These are phyloP conservation scores for Cladophialophora immunda DNA, from an alignment of 2,329 filamentous ascomycete species.

Conservation along the genomic window DNA sequence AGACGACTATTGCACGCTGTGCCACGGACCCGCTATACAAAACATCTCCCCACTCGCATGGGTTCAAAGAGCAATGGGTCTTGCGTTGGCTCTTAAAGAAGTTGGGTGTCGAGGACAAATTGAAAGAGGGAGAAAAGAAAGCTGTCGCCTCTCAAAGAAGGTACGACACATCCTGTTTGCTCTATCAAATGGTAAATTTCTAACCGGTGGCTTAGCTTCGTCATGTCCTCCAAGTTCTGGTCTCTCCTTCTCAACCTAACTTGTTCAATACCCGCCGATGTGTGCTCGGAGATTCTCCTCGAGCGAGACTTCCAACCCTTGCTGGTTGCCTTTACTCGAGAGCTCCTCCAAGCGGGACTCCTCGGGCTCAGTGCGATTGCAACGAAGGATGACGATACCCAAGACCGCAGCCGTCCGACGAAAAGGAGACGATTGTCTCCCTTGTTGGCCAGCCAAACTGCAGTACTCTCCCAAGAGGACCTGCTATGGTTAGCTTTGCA, in stretches of 20 bases:
- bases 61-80: slow-evolving; percentile 70
- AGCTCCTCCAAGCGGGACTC: not conserved
- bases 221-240: slow-evolving; percentile 31
- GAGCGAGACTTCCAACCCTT: slow-evolving; percentile 37
- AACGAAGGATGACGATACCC: not conserved
- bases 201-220: slow-evolving; percentile 26
- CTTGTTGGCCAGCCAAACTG: not conserved
- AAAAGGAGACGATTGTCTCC: slow-evolving; percentile 35
- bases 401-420: slow-evolving; percentile 18
- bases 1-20: slow-evolving; percentile 44
- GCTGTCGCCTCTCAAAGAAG: slow-evolving; percentile 7
- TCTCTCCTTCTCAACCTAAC: slow-evolving; percentile 34
- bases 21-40: slow-evolving; percentile 8
- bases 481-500: slow-evolving; percentile 29
- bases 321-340: slow-evolving; percentile 15
- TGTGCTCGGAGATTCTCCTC: slow-evolving; percentile 34
- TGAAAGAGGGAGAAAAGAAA: not conserved
- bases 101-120: slow-evolving; percentile 53
- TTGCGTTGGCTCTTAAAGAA: slow-evolving; percentile 72
- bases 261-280: slow-evolving; percentile 29
- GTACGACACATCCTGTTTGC: not conserved
- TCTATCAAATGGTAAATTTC: not conserved
- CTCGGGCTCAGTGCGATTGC: not conserved
- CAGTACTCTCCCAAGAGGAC: not conserved
- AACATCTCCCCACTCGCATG: slow-evolving; percentile 32